phyloP scores from a whole-genome alignment of 768 basidiomycete species.

The Cubamyces lactineus region DNA sequence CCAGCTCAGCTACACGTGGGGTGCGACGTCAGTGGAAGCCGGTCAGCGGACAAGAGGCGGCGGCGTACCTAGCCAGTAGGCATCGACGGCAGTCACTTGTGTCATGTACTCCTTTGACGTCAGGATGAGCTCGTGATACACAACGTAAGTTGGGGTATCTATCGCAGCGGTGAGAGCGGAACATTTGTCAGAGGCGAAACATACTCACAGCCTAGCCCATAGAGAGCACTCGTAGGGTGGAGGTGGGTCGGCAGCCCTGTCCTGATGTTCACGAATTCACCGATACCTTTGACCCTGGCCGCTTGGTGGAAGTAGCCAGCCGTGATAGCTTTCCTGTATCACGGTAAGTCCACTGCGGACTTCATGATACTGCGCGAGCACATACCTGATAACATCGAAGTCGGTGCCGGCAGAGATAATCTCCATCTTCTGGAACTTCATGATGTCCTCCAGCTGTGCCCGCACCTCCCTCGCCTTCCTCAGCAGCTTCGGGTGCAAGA shows the following conservation, averaged over 20 bases:
- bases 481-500: slow-evolving; percentile 94
- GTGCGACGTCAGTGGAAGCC: slow-evolving; percentile 15
- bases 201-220: slow-evolving; percentile 89
- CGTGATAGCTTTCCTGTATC: slow-evolving; percentile 86
- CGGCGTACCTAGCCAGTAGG: slow-evolving; percentile 94
- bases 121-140: slow-evolving; percentile 95
- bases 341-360: neutral
- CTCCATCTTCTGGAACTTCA: slow-evolving; percentile 99
- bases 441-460: slow-evolving; percentile 95
- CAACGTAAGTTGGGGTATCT: slow-evolving; percentile 96
- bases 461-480: slow-evolving; percentile 96
- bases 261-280: slow-evolving; percentile 97
- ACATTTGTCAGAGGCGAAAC: neutral
- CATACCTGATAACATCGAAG: slow-evolving; percentile 83
- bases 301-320: slow-evolving; percentile 99
- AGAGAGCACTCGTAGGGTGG: slow-evolving; percentile 95
- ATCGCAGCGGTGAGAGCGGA: slow-evolving; percentile 10
- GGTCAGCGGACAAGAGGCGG: slow-evolving; percentile 12
- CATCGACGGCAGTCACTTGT: slow-evolving; percentile 96
- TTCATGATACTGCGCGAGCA: slow-evolving; percentile 1
- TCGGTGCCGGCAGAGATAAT: slow-evolving; percentile 91
- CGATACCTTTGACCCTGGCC: slow-evolving; percentile 96
- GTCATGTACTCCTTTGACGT: slow-evolving; percentile 99
- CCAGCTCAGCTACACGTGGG: slow-evolving; percentile 73
- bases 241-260: slow-evolving; percentile 94